These are phyloP conservation scores for Phaeotremella fagi DNA, from an alignment of 768 basidiomycete species.

Conservation along the genomic window DNA sequence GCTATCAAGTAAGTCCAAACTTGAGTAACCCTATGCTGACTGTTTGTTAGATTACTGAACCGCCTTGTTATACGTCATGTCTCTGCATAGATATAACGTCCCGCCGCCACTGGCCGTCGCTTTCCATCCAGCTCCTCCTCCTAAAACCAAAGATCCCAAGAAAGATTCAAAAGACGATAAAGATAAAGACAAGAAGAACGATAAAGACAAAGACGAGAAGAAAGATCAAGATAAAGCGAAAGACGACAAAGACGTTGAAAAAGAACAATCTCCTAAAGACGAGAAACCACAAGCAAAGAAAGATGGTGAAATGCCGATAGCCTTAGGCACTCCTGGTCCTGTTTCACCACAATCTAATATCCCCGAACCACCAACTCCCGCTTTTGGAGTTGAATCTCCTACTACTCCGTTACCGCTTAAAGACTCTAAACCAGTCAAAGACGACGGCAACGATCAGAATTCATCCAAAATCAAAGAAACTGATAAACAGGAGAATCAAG, in stretches of 20 bases:
- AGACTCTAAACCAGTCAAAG: neutral
- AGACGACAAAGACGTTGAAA: slow-evolving; percentile 1
- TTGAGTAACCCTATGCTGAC: no score
- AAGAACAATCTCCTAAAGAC: neutral
- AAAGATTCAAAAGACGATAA: neutral
- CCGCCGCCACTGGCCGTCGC: slow-evolving; percentile 39
- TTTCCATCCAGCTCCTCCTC: slow-evolving; percentile 31
- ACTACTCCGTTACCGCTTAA: neutral
- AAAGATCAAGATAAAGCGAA: slow-evolving; percentile 5
- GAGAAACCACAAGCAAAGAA: slow-evolving; percentile 4
- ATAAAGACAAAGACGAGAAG: slow-evolving; percentile 5
- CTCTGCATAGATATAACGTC: slow-evolving; percentile 30
- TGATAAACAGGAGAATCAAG: neutral
- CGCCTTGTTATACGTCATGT: slow-evolving; percentile 35
- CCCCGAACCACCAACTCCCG: slow-evolving; percentile 27
- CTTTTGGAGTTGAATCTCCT: slow-evolving; percentile 1
- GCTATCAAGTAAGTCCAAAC: no score
- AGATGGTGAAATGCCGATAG: slow-evolving; percentile 2
- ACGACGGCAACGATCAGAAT: no score
- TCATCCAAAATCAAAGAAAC: neutral
- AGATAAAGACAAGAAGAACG: slow-evolving; percentile 3
- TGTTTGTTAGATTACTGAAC: no score
- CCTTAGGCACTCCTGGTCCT: slow-evolving; percentile 2
- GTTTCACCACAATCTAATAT: slow-evolving; percentile 18
- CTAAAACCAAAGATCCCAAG: slow-evolving; percentile 4